These are phyloP conservation scores for Nemania sp. DNA, from an alignment of 2,329 filamentous ascomycete genomes.

Conservation along the genomic window DNA sequence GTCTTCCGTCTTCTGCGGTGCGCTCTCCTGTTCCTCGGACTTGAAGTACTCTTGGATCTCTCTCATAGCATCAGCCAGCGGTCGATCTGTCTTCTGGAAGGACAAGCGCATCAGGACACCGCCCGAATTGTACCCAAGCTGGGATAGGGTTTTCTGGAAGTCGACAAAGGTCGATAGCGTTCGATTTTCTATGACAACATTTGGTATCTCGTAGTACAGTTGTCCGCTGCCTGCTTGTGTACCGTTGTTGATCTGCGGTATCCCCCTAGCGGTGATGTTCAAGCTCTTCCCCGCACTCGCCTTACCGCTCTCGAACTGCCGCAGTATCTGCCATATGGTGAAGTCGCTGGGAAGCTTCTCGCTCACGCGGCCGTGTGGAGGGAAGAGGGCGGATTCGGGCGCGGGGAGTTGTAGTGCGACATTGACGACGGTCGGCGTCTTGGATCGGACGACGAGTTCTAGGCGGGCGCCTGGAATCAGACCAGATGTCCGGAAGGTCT, in stretches of 20 bases:
- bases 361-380: constrained; percentile 74
- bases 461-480: constrained; percentile 89
- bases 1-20: constrained; percentile 18
- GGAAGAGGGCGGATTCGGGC: constrained; percentile 71
- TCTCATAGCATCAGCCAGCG: constrained; percentile 85
- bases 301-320: constrained; percentile 86
- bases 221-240: constrained; percentile 73
- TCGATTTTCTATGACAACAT: constrained; percentile 84
- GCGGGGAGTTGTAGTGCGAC: constrained; percentile 89
- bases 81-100: constrained; percentile 80
- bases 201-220: constrained; percentile 88
- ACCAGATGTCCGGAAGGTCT: constrained; percentile 84
- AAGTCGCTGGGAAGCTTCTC: constrained; percentile 91
- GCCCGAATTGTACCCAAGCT: constrained; percentile 88
- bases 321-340: constrained; percentile 87
- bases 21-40: constrained; percentile 54
- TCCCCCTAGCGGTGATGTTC: constrained; percentile 86
- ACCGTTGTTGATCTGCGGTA: constrained; percentile 71
- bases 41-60: constrained; percentile 83
- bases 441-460: constrained; percentile 88
- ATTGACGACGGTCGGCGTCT: constrained; percentile 85
- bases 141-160: constrained; percentile 87
- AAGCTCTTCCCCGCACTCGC: constrained; percentile 70
- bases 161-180: constrained; percentile 82
- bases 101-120: constrained; percentile 81